Evolutionary conservation across 108 stramenopile species (phyloP).

Genomic region (Fragilariopsis cylindrus): DNA sequence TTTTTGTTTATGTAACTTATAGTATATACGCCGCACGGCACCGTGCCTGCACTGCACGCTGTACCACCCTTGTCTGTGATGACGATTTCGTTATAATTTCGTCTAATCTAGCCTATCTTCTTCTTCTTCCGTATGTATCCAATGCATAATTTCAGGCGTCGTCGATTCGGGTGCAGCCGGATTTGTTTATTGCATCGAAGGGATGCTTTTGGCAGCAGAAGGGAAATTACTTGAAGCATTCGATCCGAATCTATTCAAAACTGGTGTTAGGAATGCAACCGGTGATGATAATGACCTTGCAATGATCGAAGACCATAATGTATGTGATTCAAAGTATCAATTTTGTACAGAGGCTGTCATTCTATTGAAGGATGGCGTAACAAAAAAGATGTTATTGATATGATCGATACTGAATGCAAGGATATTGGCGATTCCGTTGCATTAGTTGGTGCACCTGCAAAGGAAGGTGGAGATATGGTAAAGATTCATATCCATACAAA

Average conservation of each 20-base stretch:
- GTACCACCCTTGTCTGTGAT: too few species aligned
- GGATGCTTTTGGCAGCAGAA: conserved; percentile 29
- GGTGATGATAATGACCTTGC: conserved; percentile 7
- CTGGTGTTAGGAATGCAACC: conserved; percentile 1
- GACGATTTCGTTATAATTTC: too few species aligned
- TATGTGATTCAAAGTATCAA: conserved; percentile 29
- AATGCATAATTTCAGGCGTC: conserved; percentile 10
- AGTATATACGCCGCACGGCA: too few species aligned
- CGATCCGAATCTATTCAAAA: conserved; percentile 23
- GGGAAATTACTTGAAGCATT: conserved; percentile 32
- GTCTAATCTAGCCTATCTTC: too few species aligned
- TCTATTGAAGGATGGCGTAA: conserved; percentile 31
- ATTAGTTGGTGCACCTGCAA: conserved; percentile 24
- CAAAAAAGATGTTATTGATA: conserved; percentile 21
- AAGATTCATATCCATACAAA: conserved; percentile 46
- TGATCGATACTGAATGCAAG: not conserved
- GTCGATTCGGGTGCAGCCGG: conserved; percentile 44
- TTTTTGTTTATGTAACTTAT: too few species aligned
- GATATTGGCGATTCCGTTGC: conserved; percentile 31
- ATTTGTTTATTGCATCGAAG: conserved; percentile 35
- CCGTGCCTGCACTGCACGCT: too few species aligned
- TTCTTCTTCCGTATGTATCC: too few species aligned
- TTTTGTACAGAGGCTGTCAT: conserved; percentile 42
- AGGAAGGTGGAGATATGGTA: conserved; percentile 32
- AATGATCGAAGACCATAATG: conserved; percentile 28